Percentiles rank a stretch among this genome's conserved stretches.
Conservation (phyloP, 2,329 filamentous ascomycete species). For the Periglandula ipomoeae region DNA sequence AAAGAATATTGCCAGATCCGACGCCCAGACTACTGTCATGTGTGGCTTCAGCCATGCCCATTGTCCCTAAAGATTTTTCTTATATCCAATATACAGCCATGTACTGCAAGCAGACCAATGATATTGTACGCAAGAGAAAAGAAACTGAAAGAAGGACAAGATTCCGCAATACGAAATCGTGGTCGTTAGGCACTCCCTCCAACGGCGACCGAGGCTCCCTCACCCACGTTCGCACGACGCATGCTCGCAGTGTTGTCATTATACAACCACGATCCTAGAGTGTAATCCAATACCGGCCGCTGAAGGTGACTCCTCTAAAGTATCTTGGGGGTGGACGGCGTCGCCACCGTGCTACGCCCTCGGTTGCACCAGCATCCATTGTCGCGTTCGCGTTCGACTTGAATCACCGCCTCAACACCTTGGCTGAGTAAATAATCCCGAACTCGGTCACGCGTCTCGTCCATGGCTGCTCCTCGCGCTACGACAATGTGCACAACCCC, state of each 20-base stretch:
- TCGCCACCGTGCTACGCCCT: slow-evolving; percentile 19
- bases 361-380: slow-evolving; percentile 48
- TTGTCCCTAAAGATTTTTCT: neutral
- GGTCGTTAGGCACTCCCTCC: neutral
- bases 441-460: slow-evolving; percentile 77
- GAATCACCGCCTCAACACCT: slow-evolving; percentile 73
- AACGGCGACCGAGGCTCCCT: neutral
- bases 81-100: slow-evolving; percentile 1
- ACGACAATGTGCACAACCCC: slow-evolving; percentile 85
- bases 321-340: slow-evolving; percentile 24
- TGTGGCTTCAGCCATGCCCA: neutral
- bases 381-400: slow-evolving; percentile 81
- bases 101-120: neutral
- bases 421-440: slow-evolving; percentile 59
- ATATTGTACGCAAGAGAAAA: neutral
- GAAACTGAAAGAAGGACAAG: neutral
- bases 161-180: neutral
- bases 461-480: slow-evolving; percentile 59
- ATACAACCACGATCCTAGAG: neutral
- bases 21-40: neutral
- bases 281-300: neutral
- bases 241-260: neutral
- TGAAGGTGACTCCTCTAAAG: slow-evolving; percentile 16
- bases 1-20: neutral
- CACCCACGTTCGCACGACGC: neutral